Conservation (phyloP, 2,329 filamentous ascomycete genomes). For the Raffaelea arxii region DNA sequence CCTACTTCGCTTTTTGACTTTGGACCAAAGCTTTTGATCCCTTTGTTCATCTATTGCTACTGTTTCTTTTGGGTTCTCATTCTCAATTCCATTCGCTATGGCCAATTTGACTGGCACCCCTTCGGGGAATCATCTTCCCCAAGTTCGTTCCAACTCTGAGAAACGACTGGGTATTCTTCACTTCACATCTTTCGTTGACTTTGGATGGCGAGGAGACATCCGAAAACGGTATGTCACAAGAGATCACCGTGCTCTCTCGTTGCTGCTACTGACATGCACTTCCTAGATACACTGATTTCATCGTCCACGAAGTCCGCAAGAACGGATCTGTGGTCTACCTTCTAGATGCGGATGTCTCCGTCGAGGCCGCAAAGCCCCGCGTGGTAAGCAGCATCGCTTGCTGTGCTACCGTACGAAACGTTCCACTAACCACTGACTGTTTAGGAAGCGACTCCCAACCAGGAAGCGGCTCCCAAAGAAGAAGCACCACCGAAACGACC, state of each 20-base stretch:
- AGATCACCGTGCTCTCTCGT: not conserved
- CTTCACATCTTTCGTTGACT: slow-evolving; percentile 27
- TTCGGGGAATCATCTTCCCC: slow-evolving; percentile 15
- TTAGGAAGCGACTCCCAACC: not conserved
- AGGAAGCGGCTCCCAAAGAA: not conserved
- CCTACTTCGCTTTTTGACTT: too few relatives aligned
- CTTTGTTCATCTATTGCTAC: not conserved
- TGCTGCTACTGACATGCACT: slow-evolving; percentile 7
- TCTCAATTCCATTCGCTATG: too few relatives aligned
- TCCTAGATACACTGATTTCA: slow-evolving; percentile 73
- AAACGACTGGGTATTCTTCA: slow-evolving; percentile 31
- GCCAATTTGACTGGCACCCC: slow-evolving; percentile 4
- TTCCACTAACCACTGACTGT: not conserved
- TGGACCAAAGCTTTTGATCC: too few relatives aligned
- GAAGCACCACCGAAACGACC: slow-evolving; percentile 1
- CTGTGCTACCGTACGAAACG: too few relatives aligned
- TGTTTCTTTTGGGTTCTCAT: not conserved
- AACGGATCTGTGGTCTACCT: slow-evolving; percentile 71
- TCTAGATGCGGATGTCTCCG: slow-evolving; percentile 16
- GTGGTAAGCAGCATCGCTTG: not conserved
- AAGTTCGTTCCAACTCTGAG: slow-evolving; percentile 21
- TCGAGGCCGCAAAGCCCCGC: not conserved
- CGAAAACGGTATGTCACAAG: slow-evolving; percentile 29
- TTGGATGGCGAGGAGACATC: slow-evolving; percentile 32
- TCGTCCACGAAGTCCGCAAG: slow-evolving; percentile 79